Conservation (phyloP, 2,329 filamentous ascomycete species). For the Fusarium redolens region DNA sequence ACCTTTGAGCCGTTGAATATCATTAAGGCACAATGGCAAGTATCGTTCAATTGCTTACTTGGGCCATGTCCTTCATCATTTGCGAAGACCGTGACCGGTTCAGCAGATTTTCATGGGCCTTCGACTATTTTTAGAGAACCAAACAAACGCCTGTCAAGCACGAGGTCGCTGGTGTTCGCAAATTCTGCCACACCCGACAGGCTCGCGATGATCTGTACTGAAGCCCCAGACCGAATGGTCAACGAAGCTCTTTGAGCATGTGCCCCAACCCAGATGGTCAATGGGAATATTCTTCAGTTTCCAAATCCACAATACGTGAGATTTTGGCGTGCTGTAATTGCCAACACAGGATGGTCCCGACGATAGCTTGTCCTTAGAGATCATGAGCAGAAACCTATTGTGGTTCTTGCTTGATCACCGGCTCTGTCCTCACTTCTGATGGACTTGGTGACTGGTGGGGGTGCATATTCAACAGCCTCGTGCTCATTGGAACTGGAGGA, state of each 20-base stretch:
- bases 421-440: neutral
- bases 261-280: neutral
- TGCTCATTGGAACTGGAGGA: no score
- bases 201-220: neutral
- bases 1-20: neutral
- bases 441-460: neutral
- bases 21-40: neutral
- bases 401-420: neutral
- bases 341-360: neutral
- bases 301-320: neutral
- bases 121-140: neutral
- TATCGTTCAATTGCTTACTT: neutral
- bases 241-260: neutral
- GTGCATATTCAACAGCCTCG: neutral
- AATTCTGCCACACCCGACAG: neutral
- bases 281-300: neutral
- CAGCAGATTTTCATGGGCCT: neutral
- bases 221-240: neutral
- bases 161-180: neutral
- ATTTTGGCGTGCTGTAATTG: neutral
- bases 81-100: neutral
- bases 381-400: neutral
- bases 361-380: neutral
- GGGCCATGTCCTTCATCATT: neutral
- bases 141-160: neutral